phyloP scores from a whole-genome alignment of 2,329 filamentous ascomycete genomes.

The Claviceps sp. region DNA sequence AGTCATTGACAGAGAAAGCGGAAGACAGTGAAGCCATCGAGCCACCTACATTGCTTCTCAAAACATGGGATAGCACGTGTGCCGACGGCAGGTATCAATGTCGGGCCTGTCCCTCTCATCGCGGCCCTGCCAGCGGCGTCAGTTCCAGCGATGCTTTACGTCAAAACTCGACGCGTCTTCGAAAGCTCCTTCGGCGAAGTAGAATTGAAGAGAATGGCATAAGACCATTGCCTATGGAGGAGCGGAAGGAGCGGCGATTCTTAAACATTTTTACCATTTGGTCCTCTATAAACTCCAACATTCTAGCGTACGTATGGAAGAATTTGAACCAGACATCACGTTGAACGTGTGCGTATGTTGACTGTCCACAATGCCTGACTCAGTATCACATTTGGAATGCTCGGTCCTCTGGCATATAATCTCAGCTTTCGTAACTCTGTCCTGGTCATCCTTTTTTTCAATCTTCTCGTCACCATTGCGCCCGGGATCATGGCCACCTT shows the following conservation, averaged over 20 bases:
- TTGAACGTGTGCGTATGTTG: background rate
- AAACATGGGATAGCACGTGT: background rate
- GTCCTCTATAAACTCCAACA: slow-evolving; percentile 35
- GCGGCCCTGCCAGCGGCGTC: background rate
- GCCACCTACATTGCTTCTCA: background rate
- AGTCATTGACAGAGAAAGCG: background rate
- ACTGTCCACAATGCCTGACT: background rate
- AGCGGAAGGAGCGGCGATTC: slow-evolving; percentile 26
- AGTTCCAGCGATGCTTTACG: background rate
- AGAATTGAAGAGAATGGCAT: slow-evolving; percentile 31
- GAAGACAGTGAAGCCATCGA: background rate
- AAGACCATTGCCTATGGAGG: slow-evolving; percentile 27
- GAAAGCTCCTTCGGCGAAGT: slow-evolving; percentile 20
- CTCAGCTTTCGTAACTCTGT: slow-evolving; percentile 41
- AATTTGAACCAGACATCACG: background rate
- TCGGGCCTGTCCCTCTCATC: background rate
- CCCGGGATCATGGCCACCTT: slow-evolving; percentile 45
- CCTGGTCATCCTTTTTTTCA: slow-evolving; percentile 51
- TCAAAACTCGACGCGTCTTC: background rate
- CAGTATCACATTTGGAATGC: slow-evolving; percentile 50
- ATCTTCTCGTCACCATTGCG: slow-evolving; percentile 36
- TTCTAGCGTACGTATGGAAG: slow-evolving; percentile 23
- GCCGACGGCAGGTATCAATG: background rate
- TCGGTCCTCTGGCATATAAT: slow-evolving; percentile 41
- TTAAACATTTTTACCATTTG: slow-evolving; percentile 34